A percentile compares a stretch with the other conserved stretches of the same genome.
Conservation (phyloP, 768 basidiomycete genomes). For the Xerocomus spinulosus region DNA sequence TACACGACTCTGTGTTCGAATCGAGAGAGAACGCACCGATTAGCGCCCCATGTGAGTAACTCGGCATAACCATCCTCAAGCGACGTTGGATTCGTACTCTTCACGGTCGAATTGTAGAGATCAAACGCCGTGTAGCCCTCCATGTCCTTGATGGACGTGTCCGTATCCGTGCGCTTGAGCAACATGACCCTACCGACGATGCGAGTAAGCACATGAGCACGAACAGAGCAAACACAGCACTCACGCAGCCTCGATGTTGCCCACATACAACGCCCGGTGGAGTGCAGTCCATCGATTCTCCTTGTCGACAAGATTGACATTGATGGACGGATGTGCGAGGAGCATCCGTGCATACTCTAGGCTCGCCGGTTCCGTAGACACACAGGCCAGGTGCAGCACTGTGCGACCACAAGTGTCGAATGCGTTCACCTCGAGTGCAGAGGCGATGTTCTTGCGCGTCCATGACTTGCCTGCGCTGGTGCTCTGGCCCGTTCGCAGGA, state of each 20-base stretch:
- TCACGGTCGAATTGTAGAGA: slow-evolving; percentile 85
- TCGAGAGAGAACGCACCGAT: slow-evolving; percentile 45
- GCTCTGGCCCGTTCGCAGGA: slow-evolving; percentile 28
- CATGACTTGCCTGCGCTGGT: slow-evolving; percentile 55
- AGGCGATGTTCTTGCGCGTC: slow-evolving; percentile 42
- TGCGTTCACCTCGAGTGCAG: slow-evolving; percentile 58
- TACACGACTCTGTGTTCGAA: not conserved
- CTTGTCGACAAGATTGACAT: slow-evolving; percentile 73
- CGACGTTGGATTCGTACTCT: slow-evolving; percentile 58
- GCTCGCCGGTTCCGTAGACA: slow-evolving; percentile 53
- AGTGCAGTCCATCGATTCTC: slow-evolving; percentile 92
- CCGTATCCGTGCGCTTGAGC: slow-evolving; percentile 68
- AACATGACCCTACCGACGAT: slow-evolving; percentile 57
- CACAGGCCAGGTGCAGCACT: slow-evolving; percentile 77
- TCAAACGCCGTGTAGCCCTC: slow-evolving; percentile 94
- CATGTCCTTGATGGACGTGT: slow-evolving; percentile 66
- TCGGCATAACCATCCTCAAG: slow-evolving; percentile 43
- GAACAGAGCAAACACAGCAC: slow-evolving; percentile 22
- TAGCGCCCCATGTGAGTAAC: slow-evolving; percentile 84
- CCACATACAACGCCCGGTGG: slow-evolving; percentile 80
- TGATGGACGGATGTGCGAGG: slow-evolving; percentile 68
- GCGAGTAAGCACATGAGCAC: not conserved
- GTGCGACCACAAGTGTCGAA: slow-evolving; percentile 70
- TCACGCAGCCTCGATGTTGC: slow-evolving; percentile 68
- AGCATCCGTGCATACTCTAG: slow-evolving; percentile 76